These are phyloP conservation scores for Debaryomyces nepalensis DNA, from an alignment of 1,139 yeast genomes.

Conservation along the genomic window DNA sequence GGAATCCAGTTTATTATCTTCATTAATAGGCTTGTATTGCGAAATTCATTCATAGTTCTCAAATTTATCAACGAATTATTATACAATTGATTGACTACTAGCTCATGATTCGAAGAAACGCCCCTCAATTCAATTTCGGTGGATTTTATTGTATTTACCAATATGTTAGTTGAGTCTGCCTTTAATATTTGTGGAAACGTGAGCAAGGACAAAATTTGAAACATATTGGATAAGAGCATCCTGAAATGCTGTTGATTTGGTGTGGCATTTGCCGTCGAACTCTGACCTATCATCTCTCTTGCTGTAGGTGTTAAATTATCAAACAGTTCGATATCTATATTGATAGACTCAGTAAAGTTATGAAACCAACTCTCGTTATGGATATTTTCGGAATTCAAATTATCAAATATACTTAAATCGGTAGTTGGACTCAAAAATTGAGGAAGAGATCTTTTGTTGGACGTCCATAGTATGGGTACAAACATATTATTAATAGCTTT, in stretches of 20 bases:
- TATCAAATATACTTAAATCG: constrained; percentile 21
- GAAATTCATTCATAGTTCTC: constrained; percentile 55
- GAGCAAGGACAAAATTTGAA: constrained; percentile 39
- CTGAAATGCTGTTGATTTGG: constrained; percentile 34
- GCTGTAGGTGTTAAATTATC: constrained; percentile 34
- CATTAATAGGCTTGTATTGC: constrained; percentile 40
- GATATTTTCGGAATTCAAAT: constrained; percentile 21
- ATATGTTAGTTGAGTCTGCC: constrained; percentile 40
- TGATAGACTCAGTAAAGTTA: constrained; percentile 26
- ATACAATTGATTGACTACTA: constrained; percentile 62
- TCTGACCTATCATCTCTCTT: constrained; percentile 30
- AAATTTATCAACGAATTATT: constrained; percentile 62
- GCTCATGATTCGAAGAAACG: constrained; percentile 34
- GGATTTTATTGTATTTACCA: constrained; percentile 63
- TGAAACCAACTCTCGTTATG: constrained; percentile 34
- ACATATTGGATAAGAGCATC: constrained; percentile 38
- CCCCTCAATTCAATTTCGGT: constrained; percentile 74
- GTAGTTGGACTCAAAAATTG: background rate
- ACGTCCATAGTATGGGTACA: constrained; percentile 66
- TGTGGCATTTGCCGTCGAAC: constrained; percentile 15
- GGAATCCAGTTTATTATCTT: constrained; percentile 36
- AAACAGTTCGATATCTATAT: constrained; percentile 29
- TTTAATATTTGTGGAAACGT: constrained; percentile 47
- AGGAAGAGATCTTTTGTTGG: constrained; percentile 40
- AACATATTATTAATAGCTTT: constrained; percentile 84